Evolutionary conservation across 2,329 filamentous ascomycete genomes (phyloP).

Genomic region (Gnomoniopsis sp.): DNA sequence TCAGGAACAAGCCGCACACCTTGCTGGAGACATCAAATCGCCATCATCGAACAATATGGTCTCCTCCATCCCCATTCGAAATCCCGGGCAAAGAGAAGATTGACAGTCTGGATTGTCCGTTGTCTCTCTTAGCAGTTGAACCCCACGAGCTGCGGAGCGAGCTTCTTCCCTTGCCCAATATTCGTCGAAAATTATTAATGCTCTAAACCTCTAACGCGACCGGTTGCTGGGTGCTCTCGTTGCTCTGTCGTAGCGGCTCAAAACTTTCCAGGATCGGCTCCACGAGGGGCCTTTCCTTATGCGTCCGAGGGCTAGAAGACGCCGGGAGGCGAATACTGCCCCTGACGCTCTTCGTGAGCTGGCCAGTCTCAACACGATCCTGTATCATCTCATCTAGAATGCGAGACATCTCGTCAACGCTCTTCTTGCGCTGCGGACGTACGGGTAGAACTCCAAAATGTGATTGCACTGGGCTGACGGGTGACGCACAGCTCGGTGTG

Average conservation of each 20-base stretch:
- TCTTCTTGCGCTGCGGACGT: constrained; percentile 50
- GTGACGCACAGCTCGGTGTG: constrained; percentile 23
- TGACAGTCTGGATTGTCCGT: background rate
- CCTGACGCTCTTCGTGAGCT: constrained; percentile 62
- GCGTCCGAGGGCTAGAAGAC: constrained; percentile 8
- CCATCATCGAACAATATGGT: background rate
- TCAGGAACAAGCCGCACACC: background rate
- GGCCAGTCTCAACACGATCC: constrained; percentile 74
- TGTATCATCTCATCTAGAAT: constrained; percentile 97
- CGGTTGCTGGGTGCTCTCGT: constrained; percentile 11
- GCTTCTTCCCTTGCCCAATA: background rate
- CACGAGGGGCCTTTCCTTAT: constrained; percentile 34
- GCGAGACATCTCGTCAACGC: constrained; percentile 87
- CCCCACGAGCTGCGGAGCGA: background rate
- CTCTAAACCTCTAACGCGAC: constrained; percentile 17
- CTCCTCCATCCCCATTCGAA: background rate
- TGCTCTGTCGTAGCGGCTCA: constrained; percentile 37
- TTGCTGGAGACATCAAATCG: background rate
- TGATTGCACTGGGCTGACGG: constrained; percentile 22
- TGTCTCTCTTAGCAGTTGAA: background rate
- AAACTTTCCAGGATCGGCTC: constrained; percentile 18
- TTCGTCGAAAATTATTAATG: constrained; percentile 13
- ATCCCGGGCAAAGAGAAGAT: constrained; percentile 2
- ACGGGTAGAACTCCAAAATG: constrained; percentile 21
- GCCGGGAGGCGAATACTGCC: constrained; percentile 62